Percentiles rank a stretch among this genome's conserved stretches.
phyloP scores from a whole-genome alignment of 2,329 filamentous ascomycete species.

The Penicillium sclerotigenum region DNA sequence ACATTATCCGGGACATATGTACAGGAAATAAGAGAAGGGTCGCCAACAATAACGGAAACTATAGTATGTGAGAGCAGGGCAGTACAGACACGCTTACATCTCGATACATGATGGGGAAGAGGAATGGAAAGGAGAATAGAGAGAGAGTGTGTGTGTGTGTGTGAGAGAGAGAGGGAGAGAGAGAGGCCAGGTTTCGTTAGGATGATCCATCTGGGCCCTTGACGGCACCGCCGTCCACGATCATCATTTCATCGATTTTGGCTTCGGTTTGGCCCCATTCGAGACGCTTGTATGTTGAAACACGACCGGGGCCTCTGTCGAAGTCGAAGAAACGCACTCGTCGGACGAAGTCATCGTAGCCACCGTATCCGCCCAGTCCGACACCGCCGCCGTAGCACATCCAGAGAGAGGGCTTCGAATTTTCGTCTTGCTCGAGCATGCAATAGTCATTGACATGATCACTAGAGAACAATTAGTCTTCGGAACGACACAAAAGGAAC shows the following conservation, averaged over 20 bases:
- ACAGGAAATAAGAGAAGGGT: slow-evolving; percentile 12
- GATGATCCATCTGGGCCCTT: slow-evolving; percentile 30
- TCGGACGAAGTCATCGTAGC: slow-evolving; percentile 80
- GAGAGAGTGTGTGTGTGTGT: too few species aligned
- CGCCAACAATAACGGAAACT: slow-evolving; percentile 8
- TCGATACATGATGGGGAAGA: background rate
- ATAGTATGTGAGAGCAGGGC: slow-evolving; percentile 16
- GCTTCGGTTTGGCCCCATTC: slow-evolving; percentile 60
- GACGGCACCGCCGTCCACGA: slow-evolving; percentile 58
- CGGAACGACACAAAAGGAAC: background rate
- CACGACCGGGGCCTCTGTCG: slow-evolving; percentile 83
- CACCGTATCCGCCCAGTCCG: slow-evolving; percentile 92
- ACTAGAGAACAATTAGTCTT: slow-evolving; percentile 42
- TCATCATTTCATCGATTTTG: slow-evolving; percentile 58
- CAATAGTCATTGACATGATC: slow-evolving; percentile 99
- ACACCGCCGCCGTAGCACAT: slow-evolving; percentile 96
- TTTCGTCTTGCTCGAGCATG: slow-evolving; percentile 59
- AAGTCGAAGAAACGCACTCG: slow-evolving; percentile 87
- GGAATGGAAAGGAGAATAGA: background rate
- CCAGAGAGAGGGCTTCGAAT: slow-evolving; percentile 71
- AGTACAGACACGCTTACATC: slow-evolving; percentile 2
- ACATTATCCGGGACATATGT: too few species aligned
- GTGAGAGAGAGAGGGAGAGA: background rate
- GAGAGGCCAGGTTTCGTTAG: background rate
- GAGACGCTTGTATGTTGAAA: slow-evolving; percentile 87